Percentiles rank a stretch among this genome's conserved stretches.
These are phyloP conservation scores for Apiospora sp. DNA, from an alignment of 2,329 filamentous ascomycete genomes.

Conservation along the genomic window DNA sequence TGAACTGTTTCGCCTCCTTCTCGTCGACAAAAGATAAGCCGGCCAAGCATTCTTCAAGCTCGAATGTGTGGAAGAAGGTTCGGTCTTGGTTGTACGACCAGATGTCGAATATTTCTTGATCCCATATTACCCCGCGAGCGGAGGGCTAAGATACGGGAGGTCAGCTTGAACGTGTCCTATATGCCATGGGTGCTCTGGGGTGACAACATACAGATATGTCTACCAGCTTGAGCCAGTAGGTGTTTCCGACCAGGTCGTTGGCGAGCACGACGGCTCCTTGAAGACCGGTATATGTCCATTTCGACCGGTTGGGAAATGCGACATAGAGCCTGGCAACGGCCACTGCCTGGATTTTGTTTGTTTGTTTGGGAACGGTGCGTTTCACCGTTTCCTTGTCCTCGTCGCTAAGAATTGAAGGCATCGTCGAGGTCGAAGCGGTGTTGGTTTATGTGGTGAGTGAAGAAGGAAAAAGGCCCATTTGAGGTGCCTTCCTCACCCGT, in stretches of 20 bases:
- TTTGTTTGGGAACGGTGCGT: slow-evolving; percentile 88
- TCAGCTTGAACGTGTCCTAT: slow-evolving; percentile 18
- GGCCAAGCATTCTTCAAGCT: slow-evolving; percentile 90
- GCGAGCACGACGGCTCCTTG: slow-evolving; percentile 92
- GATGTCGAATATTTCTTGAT: slow-evolving; percentile 96
- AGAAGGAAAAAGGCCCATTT: slow-evolving; percentile 23
- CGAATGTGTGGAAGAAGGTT: slow-evolving; percentile 97
- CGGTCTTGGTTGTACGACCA: slow-evolving; percentile 97
- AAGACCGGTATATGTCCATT: slow-evolving; percentile 94
- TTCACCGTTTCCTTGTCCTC: slow-evolving; percentile 97
- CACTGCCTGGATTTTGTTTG: slow-evolving; percentile 97
- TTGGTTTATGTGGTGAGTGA: slow-evolving; percentile 31
- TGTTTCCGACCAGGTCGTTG: slow-evolving; percentile 93
- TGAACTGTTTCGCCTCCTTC: slow-evolving; percentile 96
- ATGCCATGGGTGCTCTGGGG: not conserved
- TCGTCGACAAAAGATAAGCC: slow-evolving; percentile 94
- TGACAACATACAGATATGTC: slow-evolving; percentile 81
- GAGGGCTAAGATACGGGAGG: slow-evolving; percentile 61
- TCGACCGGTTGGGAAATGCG: slow-evolving; percentile 82
- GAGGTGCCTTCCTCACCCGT: slow-evolving; percentile 23
- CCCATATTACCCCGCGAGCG: slow-evolving; percentile 89
- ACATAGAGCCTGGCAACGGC: slow-evolving; percentile 94
- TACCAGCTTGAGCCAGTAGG: slow-evolving; percentile 97
- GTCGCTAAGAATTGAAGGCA: slow-evolving; percentile 80
- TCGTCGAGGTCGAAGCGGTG: slow-evolving; percentile 43